Evolutionary conservation across 192 early-diverging fungal species (phyloP), one percentile per base, ranked within the genome.

Genomic region (Coemansia sp.): DNA sequence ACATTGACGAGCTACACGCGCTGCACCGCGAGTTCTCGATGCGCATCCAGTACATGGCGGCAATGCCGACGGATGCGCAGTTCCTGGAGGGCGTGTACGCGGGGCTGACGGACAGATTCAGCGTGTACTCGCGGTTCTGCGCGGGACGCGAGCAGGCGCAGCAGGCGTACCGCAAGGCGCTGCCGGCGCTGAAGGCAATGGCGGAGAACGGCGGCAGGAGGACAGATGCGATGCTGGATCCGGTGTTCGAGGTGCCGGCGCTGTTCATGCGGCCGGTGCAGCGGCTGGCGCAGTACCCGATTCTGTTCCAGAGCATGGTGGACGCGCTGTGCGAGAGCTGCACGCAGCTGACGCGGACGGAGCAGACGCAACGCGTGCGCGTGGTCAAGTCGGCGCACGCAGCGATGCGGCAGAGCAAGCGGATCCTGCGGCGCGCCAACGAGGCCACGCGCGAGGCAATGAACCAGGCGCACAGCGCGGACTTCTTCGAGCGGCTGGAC

Each of bases 261-360:
- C 60, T 83, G 61, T 66, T 83, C 40, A 76, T 83, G 68, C 71
- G 80, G 10, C 80, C 80, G 15, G 69, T 83, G 38, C 80, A 83
- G 71, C 68, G 80, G 9, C 66, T 83, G 45, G 80, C 80, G 10
- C 80, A 83, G 66, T 83, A 83, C 63, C 75, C 80, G 52, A 63
- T 83, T 0, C 11, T 83, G 48, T 77, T 83, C 72, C 75, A 77
- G 41, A 74, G 66, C 63, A 76, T 83, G 21, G 71, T 66, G 7
- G 71, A 76, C 23, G 75, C 65, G 6, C 42, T 69, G 45, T 74
- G 60, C 69, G 69, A 71, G 37, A 56, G 58, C 19, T 67, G 71
- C 23, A 37, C 39, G 9, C 13, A 23, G 7, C 37, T 72, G 48
- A 26, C 50, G 3, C 52, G 38, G 26, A 48, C 58, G 6, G 56